Evolutionary conservation across 2,329 filamentous ascomycete species (phyloP), one percentile per base, ranked within the genome.

Genomic region (Aspergillus transmontanensis): DNA sequence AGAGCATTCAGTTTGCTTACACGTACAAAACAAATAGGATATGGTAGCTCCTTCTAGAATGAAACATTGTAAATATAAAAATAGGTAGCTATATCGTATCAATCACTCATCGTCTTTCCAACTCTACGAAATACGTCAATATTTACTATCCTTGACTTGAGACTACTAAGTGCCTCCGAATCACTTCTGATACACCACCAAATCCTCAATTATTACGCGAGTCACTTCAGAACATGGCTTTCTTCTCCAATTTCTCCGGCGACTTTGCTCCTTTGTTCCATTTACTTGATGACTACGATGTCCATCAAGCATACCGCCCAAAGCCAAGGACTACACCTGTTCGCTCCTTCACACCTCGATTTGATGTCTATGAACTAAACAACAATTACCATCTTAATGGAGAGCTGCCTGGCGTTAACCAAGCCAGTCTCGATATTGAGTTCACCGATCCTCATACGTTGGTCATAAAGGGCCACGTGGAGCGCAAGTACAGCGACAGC

Each of bases 361-460:
- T 83, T 60, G 81, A 83, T 64, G 79, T 83, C 28, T 74, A 78
- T 45, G 81, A 83, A 69, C 53, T 69, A 26, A 71, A 75, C 4
- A 71, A 79, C 14, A 72, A 68, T 56, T 83, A 82, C 65, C 69
- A 78, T 60, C 75, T 83, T 3, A 75, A 82, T 56, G 81, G 80
- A 48, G 81, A 83, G 63, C 70, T 82, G 0, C 80, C 81, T 3
- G 81, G 81, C 16, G 72, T 80, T 39, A 73, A 74, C 54, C 78
- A 81, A 64, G 75, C 76, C 63, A 73, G 81, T 59, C 72, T 83
- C 32, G 76, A 81, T 11, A 81, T 83, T 50, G 79, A 82, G 68
- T 83, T 83, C 69, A 75, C 76, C 54, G 81, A 83, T 59, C 69
- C 78, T 10, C 73, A 79, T 32, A 83, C 80, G 0, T 73, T 83